phyloP scores from a whole-genome alignment of 164 flowering plant genomes.

The Sedum album region DNA sequence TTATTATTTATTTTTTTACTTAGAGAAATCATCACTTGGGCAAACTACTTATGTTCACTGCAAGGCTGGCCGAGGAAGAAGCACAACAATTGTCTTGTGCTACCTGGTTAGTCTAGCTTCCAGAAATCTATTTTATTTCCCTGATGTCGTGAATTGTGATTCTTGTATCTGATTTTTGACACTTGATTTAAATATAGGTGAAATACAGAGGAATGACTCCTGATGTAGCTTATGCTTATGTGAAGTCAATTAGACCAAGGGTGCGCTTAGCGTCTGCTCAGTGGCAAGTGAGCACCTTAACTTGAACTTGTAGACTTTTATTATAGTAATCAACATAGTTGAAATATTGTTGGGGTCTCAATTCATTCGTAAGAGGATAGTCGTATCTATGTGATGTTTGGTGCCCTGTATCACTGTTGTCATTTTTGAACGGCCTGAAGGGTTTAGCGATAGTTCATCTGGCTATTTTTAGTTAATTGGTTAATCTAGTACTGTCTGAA shows the following conservation, averaged over 20 bases:
- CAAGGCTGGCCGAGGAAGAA: conserved; percentile 92
- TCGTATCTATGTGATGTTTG: too few relatives aligned
- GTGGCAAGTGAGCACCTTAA: neutral
- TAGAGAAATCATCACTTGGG: conserved; percentile 31
- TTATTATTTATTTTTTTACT: conserved; percentile 3
- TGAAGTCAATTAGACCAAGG: neutral
- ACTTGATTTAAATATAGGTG: neutral
- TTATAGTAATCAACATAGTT: too few relatives aligned
- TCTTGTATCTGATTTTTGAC: neutral
- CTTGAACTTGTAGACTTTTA: too few relatives aligned
- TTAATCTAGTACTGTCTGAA: too few relatives aligned
- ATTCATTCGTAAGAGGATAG: too few relatives aligned
- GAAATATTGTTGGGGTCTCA: too few relatives aligned
- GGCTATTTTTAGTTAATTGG: too few relatives aligned
- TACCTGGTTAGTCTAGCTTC: conserved; percentile 45
- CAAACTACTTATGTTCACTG: conserved; percentile 84
- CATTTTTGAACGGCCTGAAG: too few relatives aligned
- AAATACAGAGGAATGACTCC: neutral
- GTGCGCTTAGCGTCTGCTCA: neutral
- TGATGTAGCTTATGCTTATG: neutral
- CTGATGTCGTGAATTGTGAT: neutral
- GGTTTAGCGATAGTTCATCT: too few relatives aligned
- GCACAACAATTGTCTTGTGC: conserved; percentile 86
- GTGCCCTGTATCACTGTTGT: too few relatives aligned
- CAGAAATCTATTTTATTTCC: neutral